phyloP scores from a whole-genome alignment of 2,329 filamentous ascomycete genomes.

The Leptosphaerulina australis region DNA sequence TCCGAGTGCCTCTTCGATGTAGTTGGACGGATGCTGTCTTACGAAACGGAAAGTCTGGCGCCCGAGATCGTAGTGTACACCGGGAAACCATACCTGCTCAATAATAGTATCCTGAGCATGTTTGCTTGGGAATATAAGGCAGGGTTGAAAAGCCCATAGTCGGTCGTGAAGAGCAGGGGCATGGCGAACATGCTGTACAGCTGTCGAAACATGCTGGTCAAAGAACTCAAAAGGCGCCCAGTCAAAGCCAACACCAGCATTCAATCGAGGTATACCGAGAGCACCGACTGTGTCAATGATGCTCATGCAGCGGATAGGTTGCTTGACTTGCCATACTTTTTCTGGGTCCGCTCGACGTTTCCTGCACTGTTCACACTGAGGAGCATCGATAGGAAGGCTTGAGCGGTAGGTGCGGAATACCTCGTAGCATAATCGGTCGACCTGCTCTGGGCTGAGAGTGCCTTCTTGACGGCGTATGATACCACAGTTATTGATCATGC shows the following conservation, averaged over 20 bases:
- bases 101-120: slow-evolving; percentile 20
- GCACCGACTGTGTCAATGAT: slow-evolving; percentile 45
- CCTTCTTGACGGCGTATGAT: slow-evolving; percentile 39
- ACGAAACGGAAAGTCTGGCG: slow-evolving; percentile 46
- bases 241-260: slow-evolving; percentile 45
- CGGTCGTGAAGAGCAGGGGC: slow-evolving; percentile 44
- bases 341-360: slow-evolving; percentile 24
- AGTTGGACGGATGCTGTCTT: slow-evolving; percentile 34
- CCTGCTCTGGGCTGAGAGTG: slow-evolving; percentile 14
- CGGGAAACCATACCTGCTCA: slow-evolving; percentile 46
- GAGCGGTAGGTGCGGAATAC: slow-evolving; percentile 44
- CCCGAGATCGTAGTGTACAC: slow-evolving; percentile 47
- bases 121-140: slow-evolving; percentile 29
- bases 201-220: slow-evolving; percentile 41
- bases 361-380: slow-evolving; percentile 30
- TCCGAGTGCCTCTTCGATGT: slow-evolving; percentile 37
- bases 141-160: slow-evolving; percentile 45
- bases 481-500: slow-evolving; percentile 53
- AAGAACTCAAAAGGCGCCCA: slow-evolving; percentile 48
- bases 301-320: slow-evolving; percentile 43
- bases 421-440: slow-evolving; percentile 37
- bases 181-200: slow-evolving; percentile 44
- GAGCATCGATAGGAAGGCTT: slow-evolving; percentile 35
- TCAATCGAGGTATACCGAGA: slow-evolving; percentile 43
- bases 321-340: slow-evolving; percentile 38